A percentile compares a stretch with the other conserved stretches of the same genome.
phyloP scores from a whole-genome alignment of 768 basidiomycete species.

The Kwoniella dendrophila region DNA sequence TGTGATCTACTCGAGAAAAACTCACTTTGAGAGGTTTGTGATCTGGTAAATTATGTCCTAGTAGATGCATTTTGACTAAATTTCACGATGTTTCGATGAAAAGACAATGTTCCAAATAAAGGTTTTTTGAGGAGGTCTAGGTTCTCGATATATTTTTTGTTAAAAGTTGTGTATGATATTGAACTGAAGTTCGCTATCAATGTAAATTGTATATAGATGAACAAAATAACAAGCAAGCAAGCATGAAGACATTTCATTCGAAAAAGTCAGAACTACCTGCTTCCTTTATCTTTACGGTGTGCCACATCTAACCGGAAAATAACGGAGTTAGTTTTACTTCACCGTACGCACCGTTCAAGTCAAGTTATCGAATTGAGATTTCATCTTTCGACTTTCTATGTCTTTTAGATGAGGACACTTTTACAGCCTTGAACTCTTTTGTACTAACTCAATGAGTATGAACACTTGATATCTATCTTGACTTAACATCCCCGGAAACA shows the following conservation, averaged over 20 bases:
- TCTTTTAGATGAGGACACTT: too few species aligned
- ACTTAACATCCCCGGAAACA: neutral
- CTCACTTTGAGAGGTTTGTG: constrained; percentile 73
- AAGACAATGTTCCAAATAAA: too few species aligned
- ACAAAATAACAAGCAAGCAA: too few species aligned
- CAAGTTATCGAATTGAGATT: constrained; percentile 1
- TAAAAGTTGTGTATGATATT: too few species aligned
- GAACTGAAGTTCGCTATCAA: too few species aligned
- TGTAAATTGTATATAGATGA: too few species aligned
- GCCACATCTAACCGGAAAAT: constrained; percentile 1
- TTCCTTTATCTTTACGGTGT: neutral
- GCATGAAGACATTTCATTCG: neutral
- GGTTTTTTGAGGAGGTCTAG: too few species aligned
- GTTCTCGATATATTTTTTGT: too few species aligned
- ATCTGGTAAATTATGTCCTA: constrained; percentile 81
- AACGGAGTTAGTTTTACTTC: constrained; percentile 6
- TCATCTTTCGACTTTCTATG: too few species aligned
- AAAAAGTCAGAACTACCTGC: neutral
- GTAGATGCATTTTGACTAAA: constrained; percentile 65
- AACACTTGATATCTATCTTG: neutral
- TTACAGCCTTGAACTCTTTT: too few species aligned
- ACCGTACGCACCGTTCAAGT: constrained; percentile 4
- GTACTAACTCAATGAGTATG: too few species aligned
- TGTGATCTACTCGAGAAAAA: too few species aligned
- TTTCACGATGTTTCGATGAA: neutral